Evolutionary conservation across 306 rosid species (phyloP).

Genomic region (Carpinus viminea): DNA sequence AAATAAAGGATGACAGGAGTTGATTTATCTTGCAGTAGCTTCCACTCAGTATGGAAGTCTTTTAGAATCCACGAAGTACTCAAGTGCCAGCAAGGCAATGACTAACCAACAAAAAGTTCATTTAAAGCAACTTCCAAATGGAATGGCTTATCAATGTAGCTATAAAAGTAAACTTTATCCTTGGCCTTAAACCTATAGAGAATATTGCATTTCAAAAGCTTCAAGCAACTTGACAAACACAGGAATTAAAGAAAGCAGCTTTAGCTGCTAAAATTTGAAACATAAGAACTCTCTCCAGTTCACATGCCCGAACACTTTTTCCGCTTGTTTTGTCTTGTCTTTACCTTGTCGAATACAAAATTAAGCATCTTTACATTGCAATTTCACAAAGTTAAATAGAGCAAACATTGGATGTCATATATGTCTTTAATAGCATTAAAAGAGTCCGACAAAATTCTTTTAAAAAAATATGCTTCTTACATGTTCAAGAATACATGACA

Average conservation of each 20-base stretch:
- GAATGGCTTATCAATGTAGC: conserved; percentile 33
- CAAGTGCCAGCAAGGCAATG: conserved; percentile 24
- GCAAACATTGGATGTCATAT: conserved; percentile 12
- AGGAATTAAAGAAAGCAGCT: conserved; percentile 27
- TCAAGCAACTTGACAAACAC: conserved; percentile 20
- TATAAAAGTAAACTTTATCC: conserved; percentile 34
- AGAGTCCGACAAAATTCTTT: no score
- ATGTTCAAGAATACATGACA: no score
- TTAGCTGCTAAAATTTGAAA: conserved; percentile 34
- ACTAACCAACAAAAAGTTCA: conserved; percentile 27
- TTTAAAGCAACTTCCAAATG: conserved; percentile 31
- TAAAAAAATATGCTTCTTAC: no score
- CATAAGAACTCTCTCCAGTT: conserved; percentile 30
- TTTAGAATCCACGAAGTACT: conserved; percentile 21
- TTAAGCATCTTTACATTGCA: conserved; percentile 9
- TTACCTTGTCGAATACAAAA: conserved; percentile 25
- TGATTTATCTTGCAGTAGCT: conserved; percentile 20
- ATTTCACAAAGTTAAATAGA: background rate
- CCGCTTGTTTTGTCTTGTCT: conserved; percentile 16
- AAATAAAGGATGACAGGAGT: conserved; percentile 12
- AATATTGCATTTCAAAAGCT: conserved; percentile 20
- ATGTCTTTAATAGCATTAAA: no score
- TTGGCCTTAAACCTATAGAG: conserved; percentile 30
- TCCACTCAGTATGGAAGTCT: conserved; percentile 3
- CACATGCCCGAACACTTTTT: conserved; percentile 18